Evolutionary conservation across 1,284 basidiomycete genomes (phyloP), one percentile per base, ranked within the genome.

Genomic region (Rugosomyces carneus): DNA sequence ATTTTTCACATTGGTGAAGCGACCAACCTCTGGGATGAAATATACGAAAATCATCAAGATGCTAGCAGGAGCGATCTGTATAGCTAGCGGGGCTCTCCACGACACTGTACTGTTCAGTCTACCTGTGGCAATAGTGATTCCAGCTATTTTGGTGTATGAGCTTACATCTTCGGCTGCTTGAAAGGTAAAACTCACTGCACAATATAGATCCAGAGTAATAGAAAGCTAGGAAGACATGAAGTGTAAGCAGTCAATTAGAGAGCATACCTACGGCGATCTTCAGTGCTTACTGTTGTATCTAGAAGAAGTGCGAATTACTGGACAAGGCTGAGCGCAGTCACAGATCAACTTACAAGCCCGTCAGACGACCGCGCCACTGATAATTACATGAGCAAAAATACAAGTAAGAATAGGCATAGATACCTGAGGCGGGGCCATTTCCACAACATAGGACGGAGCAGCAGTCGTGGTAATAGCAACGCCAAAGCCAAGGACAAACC

Each of bases 341-440:
- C 29, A 19, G 16, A 36, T 26, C 5, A 15, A 59, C 61, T 62
- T 59, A 76, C 65, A 76, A 58, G 47, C 74, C 77, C 18, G 76
- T 77, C 54, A 78, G 63, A 20, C 76, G 69, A 43, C 79, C 78
- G 53, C 80, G 69, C 80, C 79, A 82, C 61, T 68, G 39, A n/a
- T n/a, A 10, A 20, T 31, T 27, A 5, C 18, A 24, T 47, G 0
- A 41, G 31, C 11, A 26, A 11, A 10, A 19, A 18, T n/a, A 38
- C 26, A 5, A 5, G 13, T 10, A 39, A 37, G 18, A 5, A 31
- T 36, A n/a, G 18, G 11, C 7, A 4, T 21, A 47, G 57, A 43
- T 51, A 67, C 67, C 50, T 80, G 77, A 13, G 79, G 78, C 31
- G 79, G 79, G 8, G 76, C 72, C 63, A 82, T 75, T 56, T 81